Evolutionary conservation across 1,284 basidiomycete species (phyloP).

Genomic region (Crucibulum cyathiforme): DNA sequence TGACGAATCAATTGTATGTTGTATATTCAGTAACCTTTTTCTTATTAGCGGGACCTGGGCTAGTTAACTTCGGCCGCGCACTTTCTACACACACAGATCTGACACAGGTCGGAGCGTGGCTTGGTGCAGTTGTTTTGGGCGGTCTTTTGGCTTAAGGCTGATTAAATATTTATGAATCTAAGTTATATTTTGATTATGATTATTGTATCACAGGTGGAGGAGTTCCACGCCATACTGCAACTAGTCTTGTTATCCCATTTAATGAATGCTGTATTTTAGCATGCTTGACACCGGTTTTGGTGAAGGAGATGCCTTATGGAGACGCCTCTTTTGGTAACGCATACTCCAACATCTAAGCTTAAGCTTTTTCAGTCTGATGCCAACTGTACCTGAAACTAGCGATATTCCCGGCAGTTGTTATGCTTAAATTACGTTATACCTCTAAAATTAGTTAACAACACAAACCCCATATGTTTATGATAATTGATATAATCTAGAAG

Average conservation of each 20-base stretch:
- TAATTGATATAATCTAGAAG: no score
- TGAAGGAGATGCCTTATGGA: neutral
- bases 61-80: conserved; percentile 60
- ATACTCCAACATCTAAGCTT: no score
- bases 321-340: neutral
- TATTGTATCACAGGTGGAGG: no score
- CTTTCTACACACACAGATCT: conserved; percentile 42
- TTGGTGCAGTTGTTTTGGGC: conserved; percentile 47
- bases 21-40: neutral
- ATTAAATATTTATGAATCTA: neutral
- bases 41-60: conserved; percentile 56
- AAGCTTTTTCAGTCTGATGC: no score
- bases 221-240: no score
- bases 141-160: conserved; percentile 42
- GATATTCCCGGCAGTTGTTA: no score
- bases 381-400: no score
- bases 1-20: conserved; percentile 5
- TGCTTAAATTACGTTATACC: no score
- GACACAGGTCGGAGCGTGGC: conserved; percentile 43
- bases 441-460: no score
- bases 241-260: no score
- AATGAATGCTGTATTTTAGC: no score
- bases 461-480: no score
- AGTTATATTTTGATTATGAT: conserved; percentile 1
- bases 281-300: neutral